phyloP scores from a whole-genome alignment of 306 rosid genomes.

The Quercus dentata region DNA sequence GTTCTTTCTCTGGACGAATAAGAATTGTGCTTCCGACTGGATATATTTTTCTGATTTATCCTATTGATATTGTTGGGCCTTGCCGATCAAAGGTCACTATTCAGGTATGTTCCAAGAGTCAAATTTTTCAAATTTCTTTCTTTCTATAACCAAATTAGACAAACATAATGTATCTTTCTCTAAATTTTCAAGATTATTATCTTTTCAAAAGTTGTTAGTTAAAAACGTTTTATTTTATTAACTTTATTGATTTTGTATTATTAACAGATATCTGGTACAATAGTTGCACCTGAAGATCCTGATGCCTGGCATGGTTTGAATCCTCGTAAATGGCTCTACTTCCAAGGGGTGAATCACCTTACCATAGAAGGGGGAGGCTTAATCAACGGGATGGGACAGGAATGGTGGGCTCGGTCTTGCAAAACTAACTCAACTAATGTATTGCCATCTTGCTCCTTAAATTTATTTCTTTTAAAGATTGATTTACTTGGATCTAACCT shows the following conservation, averaged over 20 bases:
- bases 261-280: constrained; percentile 61
- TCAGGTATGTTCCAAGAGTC: constrained; percentile 39
- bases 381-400: constrained; percentile 78
- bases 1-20: constrained; percentile 41
- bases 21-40: constrained; percentile 48
- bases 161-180: neutral
- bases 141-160: neutral
- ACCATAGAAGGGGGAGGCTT: constrained; percentile 78
- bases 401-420: constrained; percentile 96
- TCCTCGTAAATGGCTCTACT: constrained; percentile 69
- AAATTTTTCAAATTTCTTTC: neutral
- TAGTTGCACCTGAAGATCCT: constrained; percentile 75
- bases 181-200: neutral
- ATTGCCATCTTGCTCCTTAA: constrained; percentile 22
- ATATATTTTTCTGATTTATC: constrained; percentile 54
- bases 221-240: neutral
- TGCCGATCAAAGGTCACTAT: constrained; percentile 70
- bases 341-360: constrained; percentile 67
- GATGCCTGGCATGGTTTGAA: constrained; percentile 56
- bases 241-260: constrained; percentile 6
- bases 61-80: constrained; percentile 69
- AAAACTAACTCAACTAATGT: constrained; percentile 66
- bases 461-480: constrained; percentile 23
- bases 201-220: neutral
- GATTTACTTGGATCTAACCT: constrained; percentile 16